Base-by-base conservation (phyloP, 371 early-diverging fungal species). In the Fennellomyces sp. region DNA sequence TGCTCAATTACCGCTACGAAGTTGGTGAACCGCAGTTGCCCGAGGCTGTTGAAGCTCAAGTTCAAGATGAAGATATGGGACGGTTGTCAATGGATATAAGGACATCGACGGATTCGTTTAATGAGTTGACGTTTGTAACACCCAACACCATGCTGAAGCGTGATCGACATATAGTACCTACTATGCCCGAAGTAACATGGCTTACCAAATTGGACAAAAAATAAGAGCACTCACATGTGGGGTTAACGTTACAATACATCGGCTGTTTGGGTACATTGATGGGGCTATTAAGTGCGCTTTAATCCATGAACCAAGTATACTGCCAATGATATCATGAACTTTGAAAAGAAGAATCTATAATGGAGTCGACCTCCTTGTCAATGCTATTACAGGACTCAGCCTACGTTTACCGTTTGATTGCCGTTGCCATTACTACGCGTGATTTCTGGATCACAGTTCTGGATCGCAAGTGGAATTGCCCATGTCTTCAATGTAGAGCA, bases 1-100 rank as follows among this genome's bases (percentile, higher is more conserved):
- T 92, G 19, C 83, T 81, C 28, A 70, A 73, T n/a, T 97, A 97
- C 68, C 84, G 90, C 11, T 97, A 94, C 63, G 97, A 97, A 63
- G 84, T 91, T n/a, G 86, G 85, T 19, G 96, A 95, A 65, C 59
- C 69, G 17, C 71, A 76, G 7, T 57, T 93, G n/a, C 78, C 90
- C 45, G 45, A 45, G n/a, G 45, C 23, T 21, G 45, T 45, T 11
- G 8, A 23, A 1, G 21, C 21, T 23, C 23, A 23, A 23, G 23
- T 45, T 21, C 45, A 45, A 45, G 4, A 39, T 5, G 5, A n/a
- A n/a, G 45, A 45, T 21, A 45, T 45, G 45, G n/a, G 23, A 45
- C 10, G 23, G 23, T 7, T 23, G 8, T 45, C 45, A 3, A 23
- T 21, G 12, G 45, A 45, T 45, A 25, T 11, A 23, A 13, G 17